Conservation (phyloP, 345 rosid species). For the Gossypium sturtianum region DNA sequence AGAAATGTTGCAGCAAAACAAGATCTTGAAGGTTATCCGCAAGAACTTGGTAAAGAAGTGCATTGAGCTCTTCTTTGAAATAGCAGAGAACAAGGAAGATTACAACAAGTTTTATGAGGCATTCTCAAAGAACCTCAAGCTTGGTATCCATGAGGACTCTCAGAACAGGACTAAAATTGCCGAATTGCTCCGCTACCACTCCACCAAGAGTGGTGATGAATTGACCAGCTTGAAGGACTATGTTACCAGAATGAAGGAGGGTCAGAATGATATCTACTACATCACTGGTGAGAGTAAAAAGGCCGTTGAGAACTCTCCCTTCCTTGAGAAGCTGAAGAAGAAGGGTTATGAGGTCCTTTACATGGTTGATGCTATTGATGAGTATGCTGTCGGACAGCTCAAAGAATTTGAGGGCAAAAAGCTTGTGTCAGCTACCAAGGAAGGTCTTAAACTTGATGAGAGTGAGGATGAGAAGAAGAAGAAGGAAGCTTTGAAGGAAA, state of each 20-base stretch:
- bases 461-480: conserved; percentile 71
- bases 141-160: conserved; percentile 86
- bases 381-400: conserved; percentile 77
- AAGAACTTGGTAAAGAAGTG: conserved; percentile 95
- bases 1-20: conserved; percentile 83
- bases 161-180: conserved; percentile 74
- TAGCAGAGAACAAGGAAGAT: conserved; percentile 94
- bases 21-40: conserved; percentile 84
- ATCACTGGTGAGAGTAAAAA: conserved; percentile 93
- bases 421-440: conserved; percentile 84
- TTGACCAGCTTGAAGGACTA: conserved; percentile 85
- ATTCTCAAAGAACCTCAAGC: conserved; percentile 85
- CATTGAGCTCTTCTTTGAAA: conserved; percentile 77
- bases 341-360: conserved; percentile 73
- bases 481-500: conserved; percentile 51
- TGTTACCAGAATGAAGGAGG: conserved; percentile 94
- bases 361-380: conserved; percentile 88
- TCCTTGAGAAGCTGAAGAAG: conserved; percentile 90
- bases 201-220: conserved; percentile 91
- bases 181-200: conserved; percentile 77
- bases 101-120: conserved; percentile 88
- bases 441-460: conserved; percentile 72
- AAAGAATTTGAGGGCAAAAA: conserved; percentile 87
- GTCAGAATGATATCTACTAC: conserved; percentile 70
- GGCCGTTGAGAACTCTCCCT: conserved; percentile 89